Percentiles rank a stretch among this genome's conserved stretches.
Evolutionary conservation across 2,329 filamentous ascomycete genomes (phyloP).

Genomic region (Diaporthe sp.): DNA sequence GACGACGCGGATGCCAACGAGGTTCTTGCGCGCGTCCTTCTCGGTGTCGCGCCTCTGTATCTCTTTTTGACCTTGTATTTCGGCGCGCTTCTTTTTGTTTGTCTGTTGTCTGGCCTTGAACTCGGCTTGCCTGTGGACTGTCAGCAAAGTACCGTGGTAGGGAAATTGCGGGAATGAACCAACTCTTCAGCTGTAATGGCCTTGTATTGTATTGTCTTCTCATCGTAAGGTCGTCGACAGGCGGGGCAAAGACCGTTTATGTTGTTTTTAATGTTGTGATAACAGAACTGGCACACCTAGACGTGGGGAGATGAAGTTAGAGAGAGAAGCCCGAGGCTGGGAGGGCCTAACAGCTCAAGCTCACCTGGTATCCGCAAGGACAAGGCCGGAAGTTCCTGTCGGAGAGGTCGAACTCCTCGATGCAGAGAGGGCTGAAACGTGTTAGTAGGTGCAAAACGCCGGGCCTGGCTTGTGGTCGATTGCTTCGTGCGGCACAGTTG

Average conservation of each 20-base stretch:
- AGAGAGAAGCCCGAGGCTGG: slow-evolving; percentile 28
- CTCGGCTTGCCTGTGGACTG: slow-evolving; percentile 70
- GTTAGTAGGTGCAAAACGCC: slow-evolving; percentile 42
- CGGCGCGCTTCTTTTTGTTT: slow-evolving; percentile 91
- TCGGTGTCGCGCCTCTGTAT: slow-evolving; percentile 96
- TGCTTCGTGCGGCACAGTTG: slow-evolving; percentile 26
- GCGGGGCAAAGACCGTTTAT: slow-evolving; percentile 98
- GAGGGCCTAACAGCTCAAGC: slow-evolving; percentile 37
- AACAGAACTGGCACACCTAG: slow-evolving; percentile 99
- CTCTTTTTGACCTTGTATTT: slow-evolving; percentile 88
- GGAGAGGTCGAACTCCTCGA: slow-evolving; percentile 98
- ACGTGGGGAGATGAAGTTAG: slow-evolving; percentile 33
- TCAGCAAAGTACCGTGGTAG: slow-evolving; percentile 37
- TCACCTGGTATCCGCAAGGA: slow-evolving; percentile 97
- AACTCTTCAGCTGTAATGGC: slow-evolving; percentile 96
- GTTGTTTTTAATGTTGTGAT: slow-evolving; percentile 98
- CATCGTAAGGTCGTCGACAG: slow-evolving; percentile 93
- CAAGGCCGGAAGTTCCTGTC: slow-evolving; percentile 98
- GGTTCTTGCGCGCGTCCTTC: slow-evolving; percentile 92
- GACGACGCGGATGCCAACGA: slow-evolving; percentile 93
- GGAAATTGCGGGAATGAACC: slow-evolving; percentile 47
- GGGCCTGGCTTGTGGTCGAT: slow-evolving; percentile 32
- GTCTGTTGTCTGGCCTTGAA: slow-evolving; percentile 85
- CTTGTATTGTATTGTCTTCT: slow-evolving; percentile 97
- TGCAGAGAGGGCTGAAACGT: slow-evolving; percentile 84